Evolutionary conservation across 1,284 basidiomycete species (phyloP).

Genomic region (Vanrija sp.): DNA sequence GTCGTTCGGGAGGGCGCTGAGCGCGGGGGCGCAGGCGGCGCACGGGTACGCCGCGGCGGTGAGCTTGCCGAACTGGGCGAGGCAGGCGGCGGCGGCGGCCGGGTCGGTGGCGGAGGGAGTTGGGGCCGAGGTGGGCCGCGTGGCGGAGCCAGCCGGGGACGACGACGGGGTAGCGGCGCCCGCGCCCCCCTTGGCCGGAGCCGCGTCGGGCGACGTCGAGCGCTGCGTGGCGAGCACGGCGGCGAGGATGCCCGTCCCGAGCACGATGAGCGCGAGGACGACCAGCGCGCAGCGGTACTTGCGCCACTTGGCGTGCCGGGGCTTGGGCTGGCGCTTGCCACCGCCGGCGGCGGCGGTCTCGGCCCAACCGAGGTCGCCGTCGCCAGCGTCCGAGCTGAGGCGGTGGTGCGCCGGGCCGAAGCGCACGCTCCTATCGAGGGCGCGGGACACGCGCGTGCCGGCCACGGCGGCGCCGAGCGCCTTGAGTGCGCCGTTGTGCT

Average conservation of each 20-base stretch:
- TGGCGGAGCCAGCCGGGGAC: too few relatives aligned
- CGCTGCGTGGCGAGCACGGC: not conserved
- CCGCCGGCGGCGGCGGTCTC: not conserved
- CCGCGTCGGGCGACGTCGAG: too few relatives aligned
- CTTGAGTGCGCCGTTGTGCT: not conserved
- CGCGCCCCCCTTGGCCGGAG: too few relatives aligned
- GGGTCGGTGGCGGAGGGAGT: constrained; percentile 8
- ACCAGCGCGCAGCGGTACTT: not conserved
- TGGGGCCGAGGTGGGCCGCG: constrained; percentile 6
- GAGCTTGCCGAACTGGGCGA: constrained; percentile 29
- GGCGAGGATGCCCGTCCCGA: not conserved
- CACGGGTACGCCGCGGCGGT: constrained; percentile 36
- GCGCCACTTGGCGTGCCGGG: not conserved
- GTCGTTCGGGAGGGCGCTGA: constrained; percentile 37
- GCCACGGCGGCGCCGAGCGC: not conserved
- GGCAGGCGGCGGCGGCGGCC: constrained; percentile 34
- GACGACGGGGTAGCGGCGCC: too few relatives aligned
- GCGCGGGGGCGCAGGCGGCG: constrained; percentile 33
- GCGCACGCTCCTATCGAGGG: not conserved
- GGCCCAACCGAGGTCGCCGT: not conserved
- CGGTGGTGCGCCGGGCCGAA: not conserved
- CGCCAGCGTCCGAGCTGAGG: not conserved
- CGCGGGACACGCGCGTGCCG: not conserved
- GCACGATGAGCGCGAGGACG: not conserved
- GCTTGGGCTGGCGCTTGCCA: not conserved